Conservation (phyloP, 352 stramenopile species). For the Achlya hypogyna region DNA sequence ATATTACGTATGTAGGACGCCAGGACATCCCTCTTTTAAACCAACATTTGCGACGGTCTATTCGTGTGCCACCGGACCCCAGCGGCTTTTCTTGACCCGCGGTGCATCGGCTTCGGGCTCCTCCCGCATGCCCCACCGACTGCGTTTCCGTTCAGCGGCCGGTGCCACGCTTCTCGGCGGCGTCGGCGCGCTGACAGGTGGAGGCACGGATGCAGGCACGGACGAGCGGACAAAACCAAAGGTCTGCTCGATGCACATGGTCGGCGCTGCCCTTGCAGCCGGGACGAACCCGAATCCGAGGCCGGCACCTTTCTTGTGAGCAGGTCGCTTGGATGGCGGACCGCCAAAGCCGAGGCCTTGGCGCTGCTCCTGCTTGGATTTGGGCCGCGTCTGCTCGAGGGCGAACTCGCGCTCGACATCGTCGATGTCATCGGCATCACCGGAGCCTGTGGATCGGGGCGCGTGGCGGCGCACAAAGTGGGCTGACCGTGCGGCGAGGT, state of each 20-base stretch:
- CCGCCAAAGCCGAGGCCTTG: constrained; percentile 57
- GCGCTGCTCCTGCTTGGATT: constrained; percentile 50
- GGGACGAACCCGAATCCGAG: constrained; percentile 4
- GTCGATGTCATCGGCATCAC: constrained; percentile 9
- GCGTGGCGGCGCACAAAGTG: constrained; percentile 12
- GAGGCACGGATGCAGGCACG: background rate
- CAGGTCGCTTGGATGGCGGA: background rate
- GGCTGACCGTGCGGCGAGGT: constrained; percentile 30
- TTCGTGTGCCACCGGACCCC: background rate
- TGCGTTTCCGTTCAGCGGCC: background rate
- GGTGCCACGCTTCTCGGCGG: background rate
- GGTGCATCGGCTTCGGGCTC: background rate
- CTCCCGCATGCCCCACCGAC: background rate
- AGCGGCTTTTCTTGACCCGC: constrained; percentile 9
- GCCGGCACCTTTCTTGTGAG: background rate
- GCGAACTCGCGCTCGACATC: constrained; percentile 10
- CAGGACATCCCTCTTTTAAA: too few species aligned
- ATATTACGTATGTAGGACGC: constrained; percentile 7
- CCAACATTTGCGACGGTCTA: too few species aligned
- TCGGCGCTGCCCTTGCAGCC: background rate
- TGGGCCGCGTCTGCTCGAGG: constrained; percentile 28
- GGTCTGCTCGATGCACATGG: constrained; percentile 5
- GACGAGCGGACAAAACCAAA: background rate
- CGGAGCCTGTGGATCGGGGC: background rate
- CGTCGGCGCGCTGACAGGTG: background rate